These are phyloP conservation scores for Blastocystis sp. DNA, from an alignment of 352 stramenopile genomes.

Conservation along the genomic window DNA sequence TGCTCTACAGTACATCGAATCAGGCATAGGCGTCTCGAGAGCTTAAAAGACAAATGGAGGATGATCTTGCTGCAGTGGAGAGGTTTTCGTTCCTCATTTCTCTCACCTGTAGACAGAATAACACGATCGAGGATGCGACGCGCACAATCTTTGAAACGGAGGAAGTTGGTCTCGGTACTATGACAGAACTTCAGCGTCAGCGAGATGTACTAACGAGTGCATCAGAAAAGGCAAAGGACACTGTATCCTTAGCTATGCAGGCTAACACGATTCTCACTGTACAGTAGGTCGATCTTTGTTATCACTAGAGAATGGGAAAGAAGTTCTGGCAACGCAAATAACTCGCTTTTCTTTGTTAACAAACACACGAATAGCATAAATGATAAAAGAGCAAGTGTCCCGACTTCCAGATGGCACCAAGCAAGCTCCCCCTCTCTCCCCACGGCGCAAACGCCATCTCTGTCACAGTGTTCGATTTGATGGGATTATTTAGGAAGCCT, in stretches of 20 bases:
- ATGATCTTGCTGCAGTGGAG: slow-evolving; percentile 27
- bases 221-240: slow-evolving; percentile 58
- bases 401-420: slow-evolving; percentile 11
- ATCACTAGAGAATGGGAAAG: slow-evolving; percentile 58
- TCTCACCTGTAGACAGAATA: slow-evolving; percentile 45
- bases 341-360: not conserved
- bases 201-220: slow-evolving; percentile 40
- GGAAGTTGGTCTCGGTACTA: slow-evolving; percentile 57
- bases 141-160: slow-evolving; percentile 57
- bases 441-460: slow-evolving; percentile 5
- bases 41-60: slow-evolving; percentile 55
- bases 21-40: slow-evolving; percentile 23
- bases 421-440: not conserved
- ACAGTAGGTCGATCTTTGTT: not conserved
- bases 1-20: not conserved
- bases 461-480: not conserved
- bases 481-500: not conserved
- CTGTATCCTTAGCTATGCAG: slow-evolving; percentile 47
- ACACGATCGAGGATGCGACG: slow-evolving; percentile 52
- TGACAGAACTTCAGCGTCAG: slow-evolving; percentile 58
- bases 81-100: not conserved
- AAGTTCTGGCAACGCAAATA: slow-evolving; percentile 58
- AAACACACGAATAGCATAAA: slow-evolving; percentile 38
- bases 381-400: slow-evolving; percentile 39
- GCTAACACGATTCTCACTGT: slow-evolving; percentile 55